These are phyloP conservation scores for Alnus rubra DNA, from an alignment of 306 rosid species.

Conservation along the genomic window DNA sequence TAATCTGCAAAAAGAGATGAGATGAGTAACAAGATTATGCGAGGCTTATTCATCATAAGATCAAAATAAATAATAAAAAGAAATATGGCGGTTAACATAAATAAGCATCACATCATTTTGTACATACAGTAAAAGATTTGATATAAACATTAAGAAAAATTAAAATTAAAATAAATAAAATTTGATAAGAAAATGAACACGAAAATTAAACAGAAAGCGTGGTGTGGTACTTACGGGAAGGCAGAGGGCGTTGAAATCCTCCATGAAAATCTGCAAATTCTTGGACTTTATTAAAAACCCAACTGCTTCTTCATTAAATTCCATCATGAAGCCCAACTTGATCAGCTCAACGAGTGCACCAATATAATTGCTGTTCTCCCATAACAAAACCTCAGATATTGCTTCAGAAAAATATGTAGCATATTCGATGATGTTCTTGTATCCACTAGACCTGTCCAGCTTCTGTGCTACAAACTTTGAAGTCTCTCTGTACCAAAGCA, in stretches of 20 bases:
- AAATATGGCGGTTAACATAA: too few species aligned
- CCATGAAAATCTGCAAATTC: conserved; percentile 55
- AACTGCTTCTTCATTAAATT: conserved; percentile 56
- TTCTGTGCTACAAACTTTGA: conserved; percentile 43
- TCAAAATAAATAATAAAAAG: too few species aligned
- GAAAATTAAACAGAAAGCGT: too few species aligned
- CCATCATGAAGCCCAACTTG: conserved; percentile 51
- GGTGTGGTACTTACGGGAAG: too few species aligned
- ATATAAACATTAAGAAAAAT: too few species aligned
- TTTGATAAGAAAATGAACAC: too few species aligned
- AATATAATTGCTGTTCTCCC: conserved; percentile 51
- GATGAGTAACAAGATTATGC: too few species aligned
- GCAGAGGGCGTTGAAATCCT: conserved; percentile 30
- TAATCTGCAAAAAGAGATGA: too few species aligned
- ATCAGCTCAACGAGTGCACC: conserved; percentile 59
- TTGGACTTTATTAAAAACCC: conserved; percentile 60
- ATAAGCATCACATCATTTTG: too few species aligned
- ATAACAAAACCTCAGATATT: conserved; percentile 52
- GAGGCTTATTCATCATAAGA: too few species aligned
- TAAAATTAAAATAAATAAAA: too few species aligned
- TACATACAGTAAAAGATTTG: too few species aligned
- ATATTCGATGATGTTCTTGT: conserved; percentile 35
- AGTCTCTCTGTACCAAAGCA: conserved; percentile 44
- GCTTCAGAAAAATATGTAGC: conserved; percentile 62
- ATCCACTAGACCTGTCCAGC: conserved; percentile 27